Evolutionary conservation across 192 early-diverging fungal genomes (phyloP).

Genomic region (Spizellomyces punctatus): DNA sequence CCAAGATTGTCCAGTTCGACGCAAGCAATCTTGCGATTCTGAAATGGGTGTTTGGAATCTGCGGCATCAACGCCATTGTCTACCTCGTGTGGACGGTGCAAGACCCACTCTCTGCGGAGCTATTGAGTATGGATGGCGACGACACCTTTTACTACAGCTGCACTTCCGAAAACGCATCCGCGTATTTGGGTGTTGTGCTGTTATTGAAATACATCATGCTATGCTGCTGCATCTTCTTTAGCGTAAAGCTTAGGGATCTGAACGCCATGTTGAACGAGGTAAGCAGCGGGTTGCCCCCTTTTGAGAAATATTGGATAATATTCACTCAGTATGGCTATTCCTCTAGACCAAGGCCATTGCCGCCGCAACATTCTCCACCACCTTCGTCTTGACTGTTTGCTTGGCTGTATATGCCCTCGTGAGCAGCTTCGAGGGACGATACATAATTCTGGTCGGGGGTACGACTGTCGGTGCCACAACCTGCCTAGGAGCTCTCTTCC

Average conservation of each 20-base stretch:
- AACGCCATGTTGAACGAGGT: slow-evolving; percentile 25
- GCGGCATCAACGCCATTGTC: slow-evolving; percentile 18
- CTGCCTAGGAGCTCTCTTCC: slow-evolving; percentile 14
- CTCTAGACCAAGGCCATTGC: slow-evolving; percentile 24
- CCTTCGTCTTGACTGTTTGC: slow-evolving; percentile 29
- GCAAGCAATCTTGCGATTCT: slow-evolving; percentile 26
- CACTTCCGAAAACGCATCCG: slow-evolving; percentile 1
- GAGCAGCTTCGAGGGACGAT: slow-evolving; percentile 21
- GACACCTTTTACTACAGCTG: slow-evolving; percentile 30
- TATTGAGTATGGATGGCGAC: slow-evolving; percentile 23
- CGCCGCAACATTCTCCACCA: slow-evolving; percentile 22
- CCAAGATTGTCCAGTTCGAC: slow-evolving; percentile 21
- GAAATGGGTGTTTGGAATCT: slow-evolving; percentile 28
- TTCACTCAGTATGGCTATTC: not conserved
- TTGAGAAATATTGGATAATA: not conserved
- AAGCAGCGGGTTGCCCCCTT: not conserved
- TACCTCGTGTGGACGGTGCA: slow-evolving; percentile 22
- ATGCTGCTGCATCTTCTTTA: slow-evolving; percentile 19
- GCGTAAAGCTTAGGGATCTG: slow-evolving; percentile 21
- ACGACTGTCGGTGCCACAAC: slow-evolving; percentile 12
- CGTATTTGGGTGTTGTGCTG: slow-evolving; percentile 14
- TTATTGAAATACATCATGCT: slow-evolving; percentile 27
- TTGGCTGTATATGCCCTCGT: slow-evolving; percentile 23
- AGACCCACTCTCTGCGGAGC: slow-evolving; percentile 17
- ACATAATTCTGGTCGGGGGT: slow-evolving; percentile 17